Conservation (phyloP, 495 filamentous ascomycete genomes). For the Penicillium ucsense region DNA sequence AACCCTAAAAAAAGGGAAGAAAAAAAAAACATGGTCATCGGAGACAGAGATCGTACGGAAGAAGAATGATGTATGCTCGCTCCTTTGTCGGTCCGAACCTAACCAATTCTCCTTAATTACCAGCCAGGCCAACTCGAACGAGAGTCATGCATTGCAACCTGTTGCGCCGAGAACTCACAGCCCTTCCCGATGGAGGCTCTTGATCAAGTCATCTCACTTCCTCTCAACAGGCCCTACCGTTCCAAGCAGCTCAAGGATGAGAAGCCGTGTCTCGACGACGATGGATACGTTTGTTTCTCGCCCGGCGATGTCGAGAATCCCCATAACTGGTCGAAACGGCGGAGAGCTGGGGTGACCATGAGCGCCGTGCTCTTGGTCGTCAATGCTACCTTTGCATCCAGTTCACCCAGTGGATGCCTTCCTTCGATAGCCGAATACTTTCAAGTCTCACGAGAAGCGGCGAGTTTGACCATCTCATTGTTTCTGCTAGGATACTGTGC, state of each 20-base stretch:
- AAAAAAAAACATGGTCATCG: no score
- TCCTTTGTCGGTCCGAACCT: no score
- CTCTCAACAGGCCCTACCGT: conserved; percentile 12
- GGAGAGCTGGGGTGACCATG: conserved; percentile 36
- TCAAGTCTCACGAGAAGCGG: conserved; percentile 29
- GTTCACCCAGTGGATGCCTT: conserved; percentile 39
- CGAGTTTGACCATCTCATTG: conserved; percentile 40
- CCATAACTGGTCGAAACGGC: conserved; percentile 37
- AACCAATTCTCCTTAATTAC: no score
- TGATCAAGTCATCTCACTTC: conserved; percentile 7
- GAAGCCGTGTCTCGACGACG: conserved; percentile 20
- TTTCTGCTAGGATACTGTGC: conserved; percentile 44
- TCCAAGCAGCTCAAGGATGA: conserved; percentile 4
- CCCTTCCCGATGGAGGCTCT: conserved; percentile 5
- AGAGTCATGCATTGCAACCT: no score
- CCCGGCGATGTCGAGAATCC: conserved; percentile 41
- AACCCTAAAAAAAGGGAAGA: no score
- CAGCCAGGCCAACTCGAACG: no score
- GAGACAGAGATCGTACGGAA: no score
- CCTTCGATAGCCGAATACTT: conserved; percentile 34
- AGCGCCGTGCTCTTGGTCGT: conserved; percentile 37
- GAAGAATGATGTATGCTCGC: no score
- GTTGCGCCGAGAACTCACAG: neutral
- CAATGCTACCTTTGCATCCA: conserved; percentile 46
- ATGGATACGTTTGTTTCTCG: conserved; percentile 37